phyloP scores from a whole-genome alignment of 495 filamentous ascomycete species.

The Penicillium cinerascens region DNA sequence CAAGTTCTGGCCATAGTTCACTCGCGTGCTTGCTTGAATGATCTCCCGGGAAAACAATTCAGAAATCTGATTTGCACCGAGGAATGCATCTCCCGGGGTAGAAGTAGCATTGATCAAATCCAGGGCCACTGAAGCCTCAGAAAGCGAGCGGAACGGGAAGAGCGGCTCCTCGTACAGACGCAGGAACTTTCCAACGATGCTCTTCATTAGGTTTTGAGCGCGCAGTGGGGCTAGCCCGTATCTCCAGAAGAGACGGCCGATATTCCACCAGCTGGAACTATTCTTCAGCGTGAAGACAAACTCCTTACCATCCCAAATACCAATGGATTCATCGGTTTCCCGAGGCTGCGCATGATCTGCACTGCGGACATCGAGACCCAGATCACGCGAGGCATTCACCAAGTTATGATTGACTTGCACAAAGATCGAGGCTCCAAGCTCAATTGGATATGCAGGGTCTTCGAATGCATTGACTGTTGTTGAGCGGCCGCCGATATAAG shows the following conservation, averaged over 20 bases:
- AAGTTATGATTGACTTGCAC: constrained; percentile 83
- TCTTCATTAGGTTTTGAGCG: constrained; percentile 69
- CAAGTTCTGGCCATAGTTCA: constrained; percentile 94
- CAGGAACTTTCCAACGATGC: constrained; percentile 68
- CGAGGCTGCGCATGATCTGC: constrained; percentile 31
- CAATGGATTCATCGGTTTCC: constrained; percentile 52
- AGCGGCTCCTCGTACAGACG: constrained; percentile 74
- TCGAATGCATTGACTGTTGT: constrained; percentile 82
- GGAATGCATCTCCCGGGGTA: constrained; percentile 65
- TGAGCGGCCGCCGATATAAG: constrained; percentile 80
- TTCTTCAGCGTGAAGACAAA: constrained; percentile 67
- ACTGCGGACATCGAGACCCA: constrained; percentile 55
- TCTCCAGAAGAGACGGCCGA: constrained; percentile 74
- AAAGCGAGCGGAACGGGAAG: constrained; percentile 81
- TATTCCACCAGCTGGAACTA: constrained; percentile 70
- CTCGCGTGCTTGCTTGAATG: constrained; percentile 86
- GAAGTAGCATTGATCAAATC: constrained; percentile 63
- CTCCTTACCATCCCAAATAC: constrained; percentile 76
- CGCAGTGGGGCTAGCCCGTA: constrained; percentile 78
- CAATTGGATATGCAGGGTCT: constrained; percentile 66
- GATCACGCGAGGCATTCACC: constrained; percentile 65
- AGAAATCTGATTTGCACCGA: constrained; percentile 65
- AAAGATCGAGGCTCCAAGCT: constrained; percentile 91
- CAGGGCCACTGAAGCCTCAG: constrained; percentile 58
- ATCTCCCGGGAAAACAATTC: constrained; percentile 72